phyloP scores from a whole-genome alignment of 2,329 filamentous ascomycete genomes.

The Onygena corvina region DNA sequence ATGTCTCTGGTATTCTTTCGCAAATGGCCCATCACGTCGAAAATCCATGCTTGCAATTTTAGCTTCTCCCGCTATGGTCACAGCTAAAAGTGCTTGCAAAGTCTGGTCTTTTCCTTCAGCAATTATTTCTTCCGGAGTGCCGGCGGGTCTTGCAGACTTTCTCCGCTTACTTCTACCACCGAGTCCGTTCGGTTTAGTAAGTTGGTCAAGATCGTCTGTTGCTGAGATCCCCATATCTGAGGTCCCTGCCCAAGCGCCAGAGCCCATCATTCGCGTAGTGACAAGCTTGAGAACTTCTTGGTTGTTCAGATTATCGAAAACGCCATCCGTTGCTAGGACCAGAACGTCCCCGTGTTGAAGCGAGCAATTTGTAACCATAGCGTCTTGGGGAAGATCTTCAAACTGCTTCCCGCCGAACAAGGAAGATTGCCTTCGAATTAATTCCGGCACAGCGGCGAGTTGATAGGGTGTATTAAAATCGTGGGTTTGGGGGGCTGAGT shows the following conservation, averaged over 20 bases:
- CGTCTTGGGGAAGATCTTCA: slow-evolving; percentile 72
- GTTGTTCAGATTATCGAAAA: slow-evolving; percentile 90
- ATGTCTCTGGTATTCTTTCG: slow-evolving; percentile 80
- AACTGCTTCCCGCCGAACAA: slow-evolving; percentile 74
- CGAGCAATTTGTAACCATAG: slow-evolving; percentile 61
- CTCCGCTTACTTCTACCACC: slow-evolving; percentile 19
- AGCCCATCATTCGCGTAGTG: slow-evolving; percentile 59
- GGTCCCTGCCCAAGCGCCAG: slow-evolving; percentile 61
- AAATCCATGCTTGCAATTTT: slow-evolving; percentile 73
- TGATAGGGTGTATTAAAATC: slow-evolving; percentile 97
- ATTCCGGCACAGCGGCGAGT: slow-evolving; percentile 72
- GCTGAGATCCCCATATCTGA: slow-evolving; percentile 50
- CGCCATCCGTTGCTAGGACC: slow-evolving; percentile 86
- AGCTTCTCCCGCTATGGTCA: slow-evolving; percentile 66
- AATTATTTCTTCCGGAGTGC: slow-evolving; percentile 15
- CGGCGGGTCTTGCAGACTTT: slow-evolving; percentile 5
- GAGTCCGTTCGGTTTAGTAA: slow-evolving; percentile 40
- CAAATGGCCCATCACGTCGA: slow-evolving; percentile 80
- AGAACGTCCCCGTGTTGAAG: slow-evolving; percentile 85
- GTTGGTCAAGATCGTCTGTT: slow-evolving; percentile 45
- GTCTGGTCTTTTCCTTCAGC: slow-evolving; percentile 33
- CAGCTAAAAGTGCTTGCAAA: slow-evolving; percentile 66
- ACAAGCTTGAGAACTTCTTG: slow-evolving; percentile 77
- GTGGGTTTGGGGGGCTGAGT: slow-evolving; percentile 80
- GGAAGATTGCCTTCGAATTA: slow-evolving; percentile 64